A percentile compares a stretch with the other conserved stretches of the same genome.
Conservation (phyloP, 495 filamentous ascomycete species). For the Mycothermus thermophilus region DNA sequence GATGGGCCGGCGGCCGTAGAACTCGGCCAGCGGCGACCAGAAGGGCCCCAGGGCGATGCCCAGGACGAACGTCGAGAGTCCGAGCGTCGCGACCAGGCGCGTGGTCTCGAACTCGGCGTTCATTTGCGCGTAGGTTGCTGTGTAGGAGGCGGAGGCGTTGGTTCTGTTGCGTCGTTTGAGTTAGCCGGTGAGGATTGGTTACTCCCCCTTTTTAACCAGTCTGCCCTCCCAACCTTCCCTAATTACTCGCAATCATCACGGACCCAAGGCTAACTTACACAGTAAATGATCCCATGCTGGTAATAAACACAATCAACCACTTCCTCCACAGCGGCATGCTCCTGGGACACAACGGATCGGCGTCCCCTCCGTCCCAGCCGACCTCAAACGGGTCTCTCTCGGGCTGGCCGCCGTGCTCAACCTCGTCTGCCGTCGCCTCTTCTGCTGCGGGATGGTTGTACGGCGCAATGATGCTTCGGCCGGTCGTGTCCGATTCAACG, state of each 20-base stretch:
- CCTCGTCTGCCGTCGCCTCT: slow-evolving; percentile 6
- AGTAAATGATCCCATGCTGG: slow-evolving; percentile 58
- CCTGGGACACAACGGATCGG: slow-evolving; percentile 60
- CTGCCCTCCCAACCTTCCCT: background rate
- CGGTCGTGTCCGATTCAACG: slow-evolving; percentile 22
- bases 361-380: slow-evolving; percentile 52
- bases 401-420: background rate
- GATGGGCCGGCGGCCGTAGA: slow-evolving; percentile 77
- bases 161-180: slow-evolving; percentile 47
- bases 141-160: slow-evolving; percentile 80
- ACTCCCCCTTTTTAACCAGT: background rate
- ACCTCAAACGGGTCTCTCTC: slow-evolving; percentile 45
- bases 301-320: slow-evolving; percentile 67
- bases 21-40: slow-evolving; percentile 51
- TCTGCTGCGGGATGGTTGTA: slow-evolving; percentile 11
- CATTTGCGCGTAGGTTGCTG: slow-evolving; percentile 71
- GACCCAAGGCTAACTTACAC: slow-evolving; percentile 49
- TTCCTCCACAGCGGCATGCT: slow-evolving; percentile 52
- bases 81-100: slow-evolving; percentile 59
- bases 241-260: background rate
- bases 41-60: slow-evolving; percentile 63
- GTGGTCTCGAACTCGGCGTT: slow-evolving; percentile 59
- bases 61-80: slow-evolving; percentile 66
- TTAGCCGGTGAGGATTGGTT: background rate
- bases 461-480: background rate